Percentiles rank a stretch among this genome's conserved stretches.
These are phyloP conservation scores for Eucalyptus victrix DNA, from an alignment of 345 rosid species.

Conservation along the genomic window DNA sequence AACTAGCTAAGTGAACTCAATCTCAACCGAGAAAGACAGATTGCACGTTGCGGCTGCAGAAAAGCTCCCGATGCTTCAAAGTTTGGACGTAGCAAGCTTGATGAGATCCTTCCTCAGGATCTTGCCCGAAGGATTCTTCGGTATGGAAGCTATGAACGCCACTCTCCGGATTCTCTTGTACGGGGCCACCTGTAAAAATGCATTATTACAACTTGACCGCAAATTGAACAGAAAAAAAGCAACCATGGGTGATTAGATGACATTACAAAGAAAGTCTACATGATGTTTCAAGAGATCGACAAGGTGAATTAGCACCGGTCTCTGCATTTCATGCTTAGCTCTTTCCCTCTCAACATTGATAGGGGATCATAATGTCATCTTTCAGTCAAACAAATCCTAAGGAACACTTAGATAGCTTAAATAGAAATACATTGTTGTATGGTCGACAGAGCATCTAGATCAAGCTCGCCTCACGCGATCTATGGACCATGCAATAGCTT, in stretches of 20 bases:
- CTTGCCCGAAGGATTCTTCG: slow-evolving; percentile 78
- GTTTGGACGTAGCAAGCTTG: slow-evolving; percentile 64
- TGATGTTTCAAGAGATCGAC: not conserved
- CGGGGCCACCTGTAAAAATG: slow-evolving; percentile 54
- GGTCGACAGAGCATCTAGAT: not conserved
- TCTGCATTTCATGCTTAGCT: not conserved
- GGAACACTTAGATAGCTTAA: not conserved
- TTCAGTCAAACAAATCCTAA: not conserved
- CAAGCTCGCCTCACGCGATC: not conserved
- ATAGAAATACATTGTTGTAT: not conserved
- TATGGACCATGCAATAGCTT: not conserved
- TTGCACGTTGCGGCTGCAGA: not conserved
- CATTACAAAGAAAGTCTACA: not conserved
- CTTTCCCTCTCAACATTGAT: not conserved
- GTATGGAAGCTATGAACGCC: slow-evolving; percentile 44
- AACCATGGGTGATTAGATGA: not conserved
- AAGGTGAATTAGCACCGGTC: not conserved
- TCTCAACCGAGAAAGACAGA: not conserved
- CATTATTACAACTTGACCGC: not conserved
- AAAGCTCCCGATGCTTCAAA: slow-evolving; percentile 9
- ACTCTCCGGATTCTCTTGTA: slow-evolving; percentile 67
- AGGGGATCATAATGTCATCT: not conserved
- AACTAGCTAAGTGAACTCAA: not conserved
- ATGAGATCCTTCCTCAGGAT: slow-evolving; percentile 79
- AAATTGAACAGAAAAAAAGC: not conserved